Percentiles rank a stretch among this genome's conserved stretches.
Conservation (phyloP, 371 early-diverging fungal genomes). For the Amoeboaphelidium protococcarum region DNA sequence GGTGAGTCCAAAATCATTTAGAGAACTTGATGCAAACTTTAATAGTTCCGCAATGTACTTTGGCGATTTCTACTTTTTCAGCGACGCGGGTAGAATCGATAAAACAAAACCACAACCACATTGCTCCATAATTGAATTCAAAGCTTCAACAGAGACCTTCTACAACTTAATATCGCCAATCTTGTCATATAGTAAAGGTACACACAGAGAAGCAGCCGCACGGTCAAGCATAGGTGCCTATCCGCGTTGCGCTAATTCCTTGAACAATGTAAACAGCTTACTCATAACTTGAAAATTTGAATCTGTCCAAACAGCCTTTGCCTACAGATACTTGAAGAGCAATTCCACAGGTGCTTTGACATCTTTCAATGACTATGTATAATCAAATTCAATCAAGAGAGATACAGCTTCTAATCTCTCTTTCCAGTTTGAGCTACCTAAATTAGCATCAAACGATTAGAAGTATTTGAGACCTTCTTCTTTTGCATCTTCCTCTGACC, state of each 20-base stretch:
- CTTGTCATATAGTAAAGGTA: conserved; percentile 43
- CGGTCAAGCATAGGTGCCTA: conserved; percentile 29
- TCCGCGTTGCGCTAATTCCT: conserved; percentile 34
- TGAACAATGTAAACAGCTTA: conserved; percentile 15
- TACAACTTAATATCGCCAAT: conserved; percentile 79
- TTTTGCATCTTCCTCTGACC: no score
- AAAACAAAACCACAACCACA: no score
- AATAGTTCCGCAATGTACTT: conserved; percentile 63
- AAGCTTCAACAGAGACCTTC: conserved; percentile 42
- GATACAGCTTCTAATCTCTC: no score
- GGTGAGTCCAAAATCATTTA: conserved; percentile 73
- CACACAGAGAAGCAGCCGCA: conserved; percentile 39
- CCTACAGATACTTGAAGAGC: no score
- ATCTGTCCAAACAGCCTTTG: no score
- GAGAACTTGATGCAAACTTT: conserved; percentile 41
- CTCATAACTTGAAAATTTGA: conserved; percentile 66
- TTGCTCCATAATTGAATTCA: conserved; percentile 43
- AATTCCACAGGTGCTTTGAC: no score
- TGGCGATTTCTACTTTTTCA: conserved; percentile 56
- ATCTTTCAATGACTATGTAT: no score
- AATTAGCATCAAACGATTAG: no score
- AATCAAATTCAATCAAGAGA: no score
- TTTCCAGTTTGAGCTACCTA: no score
- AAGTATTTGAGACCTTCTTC: no score
- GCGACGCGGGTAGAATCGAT: conserved; percentile 25